Conservation (phyloP, 179 eudicot genomes). For the Kewa caespitosa region DNA sequence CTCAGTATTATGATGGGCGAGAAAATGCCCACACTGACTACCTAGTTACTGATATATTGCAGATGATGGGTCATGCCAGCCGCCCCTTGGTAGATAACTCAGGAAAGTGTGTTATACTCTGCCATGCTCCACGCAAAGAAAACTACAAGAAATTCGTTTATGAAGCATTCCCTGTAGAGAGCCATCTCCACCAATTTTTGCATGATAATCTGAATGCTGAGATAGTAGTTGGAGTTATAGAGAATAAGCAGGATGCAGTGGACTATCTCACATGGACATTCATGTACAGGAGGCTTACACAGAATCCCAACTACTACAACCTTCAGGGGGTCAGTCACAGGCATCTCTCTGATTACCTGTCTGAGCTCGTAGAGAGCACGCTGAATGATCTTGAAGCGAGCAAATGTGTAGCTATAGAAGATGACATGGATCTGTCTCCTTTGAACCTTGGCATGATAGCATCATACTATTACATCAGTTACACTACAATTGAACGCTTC, state of each 20-base stretch:
- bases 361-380: conserved; percentile 92
- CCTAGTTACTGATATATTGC: conserved; percentile 85
- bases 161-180: conserved; percentile 96
- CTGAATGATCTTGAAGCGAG: conserved; percentile 77
- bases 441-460: conserved; percentile 94
- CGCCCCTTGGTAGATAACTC: conserved; percentile 85
- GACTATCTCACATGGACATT: conserved; percentile 98
- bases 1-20: conserved; percentile 91
- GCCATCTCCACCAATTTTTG: conserved; percentile 82
- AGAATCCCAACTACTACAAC: conserved; percentile 94
- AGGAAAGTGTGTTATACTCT: conserved; percentile 90
- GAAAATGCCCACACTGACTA: conserved; percentile 92
- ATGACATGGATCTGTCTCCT: conserved; percentile 72
- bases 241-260: conserved; percentile 94
- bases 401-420: conserved; percentile 81
- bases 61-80: conserved; percentile 99
- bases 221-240: conserved; percentile 75
- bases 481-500: conserved; percentile 90
- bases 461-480: conserved; percentile 85
- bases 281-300: conserved; percentile 95
- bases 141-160: conserved; percentile 89
- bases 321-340: conserved; percentile 97
- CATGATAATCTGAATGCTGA: conserved; percentile 95
- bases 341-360: conserved; percentile 88
- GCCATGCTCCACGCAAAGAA: conserved; percentile 91